phyloP scores from a whole-genome alignment of 495 filamentous ascomycete genomes.

The Schizothecium vesticola region DNA sequence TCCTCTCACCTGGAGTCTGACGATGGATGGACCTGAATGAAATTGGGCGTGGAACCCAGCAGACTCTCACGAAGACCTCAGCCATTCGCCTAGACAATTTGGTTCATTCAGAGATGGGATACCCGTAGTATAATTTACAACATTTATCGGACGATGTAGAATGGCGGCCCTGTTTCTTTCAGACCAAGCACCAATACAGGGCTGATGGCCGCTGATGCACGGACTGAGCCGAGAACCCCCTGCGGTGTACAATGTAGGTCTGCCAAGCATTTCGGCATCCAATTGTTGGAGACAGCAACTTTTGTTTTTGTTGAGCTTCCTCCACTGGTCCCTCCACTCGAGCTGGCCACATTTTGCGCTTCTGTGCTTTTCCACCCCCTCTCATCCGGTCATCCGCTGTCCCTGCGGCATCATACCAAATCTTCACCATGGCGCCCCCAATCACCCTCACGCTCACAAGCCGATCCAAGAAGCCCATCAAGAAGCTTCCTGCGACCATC shows the following conservation, averaged over 20 bases:
- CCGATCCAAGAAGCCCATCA: conserved; percentile 55
- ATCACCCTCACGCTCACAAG: conserved; percentile 42
- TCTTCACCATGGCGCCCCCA: conserved; percentile 25
- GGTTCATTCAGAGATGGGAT: no score
- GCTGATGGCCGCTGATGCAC: background rate
- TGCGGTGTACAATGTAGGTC: no score
- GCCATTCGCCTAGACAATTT: no score
- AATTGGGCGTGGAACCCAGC: background rate
- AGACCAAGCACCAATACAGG: background rate
- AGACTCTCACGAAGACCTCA: background rate
- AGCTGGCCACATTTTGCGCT: background rate
- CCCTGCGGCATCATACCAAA: background rate
- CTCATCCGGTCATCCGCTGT: background rate
- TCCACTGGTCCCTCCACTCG: background rate
- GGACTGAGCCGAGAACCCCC: background rate
- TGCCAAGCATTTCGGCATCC: background rate
- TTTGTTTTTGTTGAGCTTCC: background rate
- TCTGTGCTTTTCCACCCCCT: background rate
- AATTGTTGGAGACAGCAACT: background rate
- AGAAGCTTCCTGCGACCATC: conserved; percentile 63
- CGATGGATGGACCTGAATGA: background rate
- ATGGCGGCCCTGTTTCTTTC: background rate
- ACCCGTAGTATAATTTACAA: no score
- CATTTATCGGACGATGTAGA: no score
- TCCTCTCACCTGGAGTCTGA: no score